Evolutionary conservation across 371 early-diverging fungal species (phyloP).

Genomic region (Mortierella sp.): DNA sequence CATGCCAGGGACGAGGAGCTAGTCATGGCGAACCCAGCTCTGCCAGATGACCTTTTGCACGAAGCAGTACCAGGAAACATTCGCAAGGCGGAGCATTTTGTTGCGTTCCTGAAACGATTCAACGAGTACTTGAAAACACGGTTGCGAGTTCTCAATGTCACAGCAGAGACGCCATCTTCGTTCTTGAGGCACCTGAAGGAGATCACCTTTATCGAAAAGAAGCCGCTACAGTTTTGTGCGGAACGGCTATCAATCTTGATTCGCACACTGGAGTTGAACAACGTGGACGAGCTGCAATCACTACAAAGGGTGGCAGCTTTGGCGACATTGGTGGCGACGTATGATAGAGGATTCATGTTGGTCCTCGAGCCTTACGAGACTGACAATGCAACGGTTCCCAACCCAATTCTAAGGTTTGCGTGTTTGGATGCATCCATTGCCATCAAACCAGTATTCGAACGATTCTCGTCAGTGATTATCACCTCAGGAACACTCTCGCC

Average conservation of each 20-base stretch:
- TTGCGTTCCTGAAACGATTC: slow-evolving; percentile 95
- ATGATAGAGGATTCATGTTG: slow-evolving; percentile 96
- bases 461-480: slow-evolving; percentile 97
- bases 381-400: slow-evolving; percentile 92
- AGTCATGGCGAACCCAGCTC: slow-evolving; percentile 83
- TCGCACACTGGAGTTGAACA: slow-evolving; percentile 90
- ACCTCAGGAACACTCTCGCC: slow-evolving; percentile 99
- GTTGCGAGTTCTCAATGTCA: slow-evolving; percentile 96
- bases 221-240: slow-evolving; percentile 94
- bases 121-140: slow-evolving; percentile 99
- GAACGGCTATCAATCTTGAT: slow-evolving; percentile 93
- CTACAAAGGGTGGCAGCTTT: slow-evolving; percentile 93
- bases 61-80: slow-evolving; percentile 99
- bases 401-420: slow-evolving; percentile 90
- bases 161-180: slow-evolving; percentile 94
- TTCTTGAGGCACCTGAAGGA: slow-evolving; percentile 95
- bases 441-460: slow-evolving; percentile 95
- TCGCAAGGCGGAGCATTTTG: slow-evolving; percentile 97
- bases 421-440: slow-evolving; percentile 99
- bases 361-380: slow-evolving; percentile 99
- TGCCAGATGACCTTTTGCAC: slow-evolving; percentile 92
- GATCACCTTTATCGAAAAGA: slow-evolving; percentile 92
- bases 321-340: slow-evolving; percentile 96
- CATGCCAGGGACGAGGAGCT: slow-evolving; percentile 79
- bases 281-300: slow-evolving; percentile 88